Percentiles rank a stretch among this genome's conserved stretches.
Conservation (phyloP, 768 basidiomycete species). For the Rubroboletus satanas region DNA sequence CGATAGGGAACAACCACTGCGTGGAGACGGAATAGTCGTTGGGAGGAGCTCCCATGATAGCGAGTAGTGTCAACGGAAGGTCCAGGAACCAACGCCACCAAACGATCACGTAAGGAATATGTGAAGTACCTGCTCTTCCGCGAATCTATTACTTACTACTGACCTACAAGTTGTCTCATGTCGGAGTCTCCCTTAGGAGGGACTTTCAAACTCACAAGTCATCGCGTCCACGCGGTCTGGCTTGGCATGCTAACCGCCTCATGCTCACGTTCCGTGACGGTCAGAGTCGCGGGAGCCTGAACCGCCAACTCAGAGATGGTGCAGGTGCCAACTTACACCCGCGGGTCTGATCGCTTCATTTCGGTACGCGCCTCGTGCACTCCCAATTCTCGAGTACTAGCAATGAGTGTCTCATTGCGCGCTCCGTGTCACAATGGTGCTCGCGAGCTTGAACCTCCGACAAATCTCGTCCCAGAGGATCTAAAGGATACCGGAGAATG, state of each 20-base stretch:
- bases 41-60: slow-evolving; percentile 21
- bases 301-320: slow-evolving; percentile 21
- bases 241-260: slow-evolving; percentile 1
- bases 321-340: slow-evolving; percentile 23
- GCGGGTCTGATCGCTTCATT: slow-evolving; percentile 30
- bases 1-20: slow-evolving; percentile 73
- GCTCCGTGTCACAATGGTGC: not conserved
- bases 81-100: slow-evolving; percentile 20
- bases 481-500: not conserved
- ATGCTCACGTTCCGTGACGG: not conserved
- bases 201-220: not conserved
- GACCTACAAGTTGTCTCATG: slow-evolving; percentile 4
- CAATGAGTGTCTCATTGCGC: slow-evolving; percentile 10
- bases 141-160: slow-evolving; percentile 14
- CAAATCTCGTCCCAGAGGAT: not conserved
- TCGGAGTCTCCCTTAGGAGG: not conserved
- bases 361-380: slow-evolving; percentile 26
- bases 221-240: not conserved
- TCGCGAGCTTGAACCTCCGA: not conserved
- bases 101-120: slow-evolving; percentile 25
- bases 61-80: not conserved
- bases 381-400: not conserved
- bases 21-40: slow-evolving; percentile 31
- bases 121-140: not conserved
- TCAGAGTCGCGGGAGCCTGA: slow-evolving; percentile 2